Evolutionary conservation across 352 stramenopile genomes (phyloP).

Genomic region (Aphanomyces cochlioides): DNA sequence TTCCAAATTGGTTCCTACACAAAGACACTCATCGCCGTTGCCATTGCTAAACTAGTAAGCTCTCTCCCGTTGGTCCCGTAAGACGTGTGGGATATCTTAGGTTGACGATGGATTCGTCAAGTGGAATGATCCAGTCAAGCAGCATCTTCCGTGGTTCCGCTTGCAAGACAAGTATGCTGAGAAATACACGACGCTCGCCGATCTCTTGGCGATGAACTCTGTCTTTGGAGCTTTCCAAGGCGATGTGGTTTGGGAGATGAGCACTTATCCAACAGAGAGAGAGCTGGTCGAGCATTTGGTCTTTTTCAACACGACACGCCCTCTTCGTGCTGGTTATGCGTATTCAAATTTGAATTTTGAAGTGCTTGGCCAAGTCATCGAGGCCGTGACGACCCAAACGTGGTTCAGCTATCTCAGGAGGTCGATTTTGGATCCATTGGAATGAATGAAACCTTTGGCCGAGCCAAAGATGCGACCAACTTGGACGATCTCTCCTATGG

Average conservation of each 20-base stretch:
- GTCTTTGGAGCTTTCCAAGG: conserved; percentile 8
- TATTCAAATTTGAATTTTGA: conserved; percentile 62
- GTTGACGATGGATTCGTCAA: conserved; percentile 50
- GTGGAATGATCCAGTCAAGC: conserved; percentile 54
- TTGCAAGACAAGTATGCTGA: conserved; percentile 61
- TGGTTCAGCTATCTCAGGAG: conserved; percentile 53
- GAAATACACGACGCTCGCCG: conserved; percentile 44
- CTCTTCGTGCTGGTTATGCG: conserved; percentile 48
- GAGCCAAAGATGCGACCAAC: conserved; percentile 34
- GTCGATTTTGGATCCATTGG: conserved; percentile 49
- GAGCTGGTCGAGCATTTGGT: conserved; percentile 39
- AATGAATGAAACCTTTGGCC: conserved; percentile 54
- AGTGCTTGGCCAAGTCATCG: conserved; percentile 55
- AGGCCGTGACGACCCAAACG: conserved; percentile 40
- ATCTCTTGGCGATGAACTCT: conserved; percentile 62
- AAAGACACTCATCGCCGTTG: conserved; percentile 55
- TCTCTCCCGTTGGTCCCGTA: neutral
- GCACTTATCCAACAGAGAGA: conserved; percentile 42
- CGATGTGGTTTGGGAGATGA: conserved; percentile 31
- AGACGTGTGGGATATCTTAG: neutral
- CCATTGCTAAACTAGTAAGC: conserved; percentile 35
- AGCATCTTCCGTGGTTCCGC: conserved; percentile 47
- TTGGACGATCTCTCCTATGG: conserved; percentile 40
- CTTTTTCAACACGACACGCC: conserved; percentile 41
- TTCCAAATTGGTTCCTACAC: conserved; percentile 66